Evolutionary conservation across 2,329 filamentous ascomycete genomes (phyloP).

Genomic region (Phaeoacremonium minimum): DNA sequence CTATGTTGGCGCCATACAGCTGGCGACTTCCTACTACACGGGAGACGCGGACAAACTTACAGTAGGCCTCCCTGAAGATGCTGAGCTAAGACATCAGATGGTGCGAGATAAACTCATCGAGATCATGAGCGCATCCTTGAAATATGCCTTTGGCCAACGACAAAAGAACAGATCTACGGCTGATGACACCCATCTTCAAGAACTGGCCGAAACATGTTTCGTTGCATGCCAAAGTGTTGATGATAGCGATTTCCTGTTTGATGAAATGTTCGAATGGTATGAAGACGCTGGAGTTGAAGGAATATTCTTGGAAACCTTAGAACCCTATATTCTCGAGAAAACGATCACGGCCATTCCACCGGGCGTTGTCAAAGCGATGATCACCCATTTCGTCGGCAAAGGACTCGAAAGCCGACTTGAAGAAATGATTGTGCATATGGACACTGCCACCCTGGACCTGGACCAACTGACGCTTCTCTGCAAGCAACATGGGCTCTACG

Average conservation of each 20-base stretch:
- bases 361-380: constrained; percentile 77
- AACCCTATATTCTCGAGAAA: constrained; percentile 80
- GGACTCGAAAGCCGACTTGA: constrained; percentile 77
- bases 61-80: constrained; percentile 85
- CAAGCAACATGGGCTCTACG: constrained; percentile 87
- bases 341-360: constrained; percentile 75
- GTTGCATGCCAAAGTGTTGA: constrained; percentile 73
- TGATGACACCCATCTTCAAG: constrained; percentile 60
- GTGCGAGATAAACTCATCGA: constrained; percentile 87
- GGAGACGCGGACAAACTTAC: constrained; percentile 92
- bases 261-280: constrained; percentile 86
- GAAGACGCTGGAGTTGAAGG: constrained; percentile 70
- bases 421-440: constrained; percentile 90
- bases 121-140: constrained; percentile 88
- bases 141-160: constrained; percentile 75
- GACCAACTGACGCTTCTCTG: constrained; percentile 89
- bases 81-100: constrained; percentile 68
- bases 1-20: constrained; percentile 83
- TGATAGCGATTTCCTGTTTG: constrained; percentile 81
- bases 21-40: constrained; percentile 89
- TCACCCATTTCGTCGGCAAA: constrained; percentile 72
- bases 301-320: constrained; percentile 82
- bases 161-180: constrained; percentile 39
- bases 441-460: constrained; percentile 86
- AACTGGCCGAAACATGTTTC: constrained; percentile 81